These are phyloP conservation scores for Coffea eugenioides DNA, from an alignment of 257 asterid genomes.

Conservation along the genomic window DNA sequence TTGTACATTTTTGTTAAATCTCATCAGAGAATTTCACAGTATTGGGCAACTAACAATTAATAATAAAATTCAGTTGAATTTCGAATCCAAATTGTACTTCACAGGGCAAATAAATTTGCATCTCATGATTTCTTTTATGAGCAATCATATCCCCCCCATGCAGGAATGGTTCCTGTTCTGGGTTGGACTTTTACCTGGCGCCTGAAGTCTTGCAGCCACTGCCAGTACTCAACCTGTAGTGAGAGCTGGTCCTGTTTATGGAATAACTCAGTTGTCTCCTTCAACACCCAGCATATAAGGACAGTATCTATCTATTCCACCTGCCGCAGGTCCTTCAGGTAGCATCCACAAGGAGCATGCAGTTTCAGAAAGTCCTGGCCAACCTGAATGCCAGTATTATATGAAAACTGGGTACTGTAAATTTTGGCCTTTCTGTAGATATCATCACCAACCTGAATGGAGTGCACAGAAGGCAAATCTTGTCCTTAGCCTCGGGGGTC, in stretches of 20 bases:
- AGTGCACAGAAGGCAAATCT: slow-evolving; percentile 48
- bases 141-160: too few relatives aligned
- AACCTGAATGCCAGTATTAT: slow-evolving; percentile 78
- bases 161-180: slow-evolving; percentile 74
- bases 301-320: slow-evolving; percentile 53
- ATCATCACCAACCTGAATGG: slow-evolving; percentile 82
- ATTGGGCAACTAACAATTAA: too few relatives aligned
- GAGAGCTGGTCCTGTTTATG: slow-evolving; percentile 57
- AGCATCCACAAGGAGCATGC: slow-evolving; percentile 57
- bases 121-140: too few relatives aligned
- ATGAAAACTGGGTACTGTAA: too few relatives aligned
- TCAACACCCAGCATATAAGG: slow-evolving; percentile 75
- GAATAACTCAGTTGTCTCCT: slow-evolving; percentile 66
- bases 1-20: too few relatives aligned
- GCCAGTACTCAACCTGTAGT: slow-evolving; percentile 55
- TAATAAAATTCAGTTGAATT: too few relatives aligned
- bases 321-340: slow-evolving; percentile 63
- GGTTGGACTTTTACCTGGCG: slow-evolving; percentile 77
- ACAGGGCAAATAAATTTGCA: too few relatives aligned
- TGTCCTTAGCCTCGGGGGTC: slow-evolving; percentile 76
- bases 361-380: slow-evolving; percentile 88
- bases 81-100: too few relatives aligned
- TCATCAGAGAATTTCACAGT: too few relatives aligned
- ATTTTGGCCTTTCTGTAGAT: slow-evolving; percentile 86
- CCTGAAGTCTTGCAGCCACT: slow-evolving; percentile 54